A percentile compares a stretch with the other conserved stretches of the same genome.
Conservation (phyloP, 306 rosid species). For the Datisca glomerata region DNA sequence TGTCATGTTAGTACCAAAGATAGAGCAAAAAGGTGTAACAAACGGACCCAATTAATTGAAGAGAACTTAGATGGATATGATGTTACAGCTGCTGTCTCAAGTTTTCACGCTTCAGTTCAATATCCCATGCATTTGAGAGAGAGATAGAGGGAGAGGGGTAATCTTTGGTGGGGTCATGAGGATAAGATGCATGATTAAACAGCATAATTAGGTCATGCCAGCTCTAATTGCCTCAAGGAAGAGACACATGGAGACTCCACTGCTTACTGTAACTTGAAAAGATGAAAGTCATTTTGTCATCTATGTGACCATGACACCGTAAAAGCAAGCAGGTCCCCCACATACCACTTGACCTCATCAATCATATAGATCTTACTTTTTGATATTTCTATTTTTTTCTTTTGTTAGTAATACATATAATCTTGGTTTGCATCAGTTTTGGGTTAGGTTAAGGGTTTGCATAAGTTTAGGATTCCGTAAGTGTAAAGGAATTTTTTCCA, state of each 20-base stretch:
- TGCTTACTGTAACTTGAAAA: conserved; percentile 5
- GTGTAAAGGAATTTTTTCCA: too few relatives aligned
- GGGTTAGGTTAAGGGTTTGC: too few relatives aligned
- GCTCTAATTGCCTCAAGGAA: conserved; percentile 18
- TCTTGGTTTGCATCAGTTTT: too few relatives aligned
- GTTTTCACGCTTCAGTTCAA: conserved; percentile 16
- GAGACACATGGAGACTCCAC: conserved; percentile 21
- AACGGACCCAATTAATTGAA: conserved; percentile 12
- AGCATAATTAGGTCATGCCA: conserved; percentile 27
- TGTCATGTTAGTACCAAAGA: conserved; percentile 7
- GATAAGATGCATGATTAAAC: conserved; percentile 29
- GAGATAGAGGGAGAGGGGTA: conserved; percentile 2
- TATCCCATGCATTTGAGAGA: conserved; percentile 10
- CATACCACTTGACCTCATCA: too few relatives aligned
- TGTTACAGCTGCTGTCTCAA: conserved; percentile 24
- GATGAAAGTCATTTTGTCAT: conserved; percentile 1
- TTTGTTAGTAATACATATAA: too few relatives aligned
- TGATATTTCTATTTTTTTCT: too few relatives aligned
- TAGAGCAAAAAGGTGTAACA: conserved; percentile 10
- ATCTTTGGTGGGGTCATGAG: conserved; percentile 26
- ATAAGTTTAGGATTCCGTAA: too few relatives aligned
- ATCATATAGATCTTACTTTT: too few relatives aligned
- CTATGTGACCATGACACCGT: conserved; percentile 1
- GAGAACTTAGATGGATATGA: conserved; percentile 23
- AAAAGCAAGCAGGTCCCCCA: too few relatives aligned